These are phyloP conservation scores for Calocybe gambosa DNA, from an alignment of 1,284 basidiomycete species.

Conservation along the genomic window DNA sequence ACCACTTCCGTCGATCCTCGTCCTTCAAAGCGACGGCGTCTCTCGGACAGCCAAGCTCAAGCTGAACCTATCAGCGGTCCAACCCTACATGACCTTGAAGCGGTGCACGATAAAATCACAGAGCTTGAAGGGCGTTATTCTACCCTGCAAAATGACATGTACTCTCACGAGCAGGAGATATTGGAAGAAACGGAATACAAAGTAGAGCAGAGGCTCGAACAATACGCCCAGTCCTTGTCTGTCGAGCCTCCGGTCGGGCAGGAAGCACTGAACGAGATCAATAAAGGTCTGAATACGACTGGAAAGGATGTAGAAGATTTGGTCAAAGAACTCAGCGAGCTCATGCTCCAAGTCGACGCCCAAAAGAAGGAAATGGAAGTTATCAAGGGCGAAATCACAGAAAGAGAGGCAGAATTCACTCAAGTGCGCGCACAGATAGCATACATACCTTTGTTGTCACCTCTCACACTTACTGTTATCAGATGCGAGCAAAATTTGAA, in stretches of 20 bases:
- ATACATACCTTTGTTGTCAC: neutral
- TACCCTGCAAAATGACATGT: slow-evolving; percentile 39
- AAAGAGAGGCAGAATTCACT: slow-evolving; percentile 22
- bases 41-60: slow-evolving; percentile 21
- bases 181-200: slow-evolving; percentile 32
- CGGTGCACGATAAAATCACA: slow-evolving; percentile 32
- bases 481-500: slow-evolving; percentile 26
- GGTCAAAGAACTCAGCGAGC: slow-evolving; percentile 29
- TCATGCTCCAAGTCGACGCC: slow-evolving; percentile 26
- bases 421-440: neutral
- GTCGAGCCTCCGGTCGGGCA: slow-evolving; percentile 11
- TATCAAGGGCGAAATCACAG: slow-evolving; percentile 27
- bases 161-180: slow-evolving; percentile 30
- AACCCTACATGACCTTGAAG: slow-evolving; percentile 25
- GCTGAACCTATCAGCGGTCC: slow-evolving; percentile 12
- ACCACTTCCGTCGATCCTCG: slow-evolving; percentile 18
- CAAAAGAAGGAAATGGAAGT: slow-evolving; percentile 23
- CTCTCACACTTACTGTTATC: slow-evolving; percentile 4
- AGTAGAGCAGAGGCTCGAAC: slow-evolving; percentile 31
- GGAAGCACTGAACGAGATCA: slow-evolving; percentile 11
- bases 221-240: slow-evolving; percentile 18
- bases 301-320: slow-evolving; percentile 34
- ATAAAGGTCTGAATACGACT: slow-evolving; percentile 19
- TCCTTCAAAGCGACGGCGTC: slow-evolving; percentile 34
- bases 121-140: slow-evolving; percentile 31